Conservation (phyloP, 306 rosid genomes). For the Malus fusca region DNA sequence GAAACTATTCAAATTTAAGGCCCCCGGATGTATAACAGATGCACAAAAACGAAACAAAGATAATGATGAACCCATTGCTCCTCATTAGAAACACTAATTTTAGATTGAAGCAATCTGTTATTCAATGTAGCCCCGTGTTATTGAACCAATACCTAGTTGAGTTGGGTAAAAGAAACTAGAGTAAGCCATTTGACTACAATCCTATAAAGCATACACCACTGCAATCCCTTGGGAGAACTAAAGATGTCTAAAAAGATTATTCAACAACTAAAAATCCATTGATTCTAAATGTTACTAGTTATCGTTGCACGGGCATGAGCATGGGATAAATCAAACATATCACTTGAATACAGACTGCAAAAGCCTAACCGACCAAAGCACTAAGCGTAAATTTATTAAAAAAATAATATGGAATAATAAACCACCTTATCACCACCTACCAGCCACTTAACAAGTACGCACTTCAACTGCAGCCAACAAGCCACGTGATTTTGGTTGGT, state of each 20-base stretch:
- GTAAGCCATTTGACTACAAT: background rate
- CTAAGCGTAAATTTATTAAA: background rate
- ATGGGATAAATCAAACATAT: background rate
- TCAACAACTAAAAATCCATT: background rate
- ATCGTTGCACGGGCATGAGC: background rate
- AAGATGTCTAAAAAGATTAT: background rate
- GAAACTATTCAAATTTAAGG: background rate
- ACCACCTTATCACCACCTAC: background rate
- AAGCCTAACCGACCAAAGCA: background rate
- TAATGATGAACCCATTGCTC: background rate
- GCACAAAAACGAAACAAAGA: background rate
- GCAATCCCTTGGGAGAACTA: background rate
- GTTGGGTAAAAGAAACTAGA: background rate
- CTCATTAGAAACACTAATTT: background rate
- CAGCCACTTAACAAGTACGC: background rate
- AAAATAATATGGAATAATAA: background rate
- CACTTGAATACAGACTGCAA: background rate
- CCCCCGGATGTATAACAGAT: background rate
- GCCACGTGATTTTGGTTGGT: background rate
- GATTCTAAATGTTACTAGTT: background rate
- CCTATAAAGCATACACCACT: background rate
- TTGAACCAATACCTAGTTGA: background rate
- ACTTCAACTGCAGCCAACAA: background rate
- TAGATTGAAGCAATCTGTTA: background rate
- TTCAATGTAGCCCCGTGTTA: background rate